Conservation (phyloP, 2,329 filamentous ascomycete genomes). For the Claviceps citrina region DNA sequence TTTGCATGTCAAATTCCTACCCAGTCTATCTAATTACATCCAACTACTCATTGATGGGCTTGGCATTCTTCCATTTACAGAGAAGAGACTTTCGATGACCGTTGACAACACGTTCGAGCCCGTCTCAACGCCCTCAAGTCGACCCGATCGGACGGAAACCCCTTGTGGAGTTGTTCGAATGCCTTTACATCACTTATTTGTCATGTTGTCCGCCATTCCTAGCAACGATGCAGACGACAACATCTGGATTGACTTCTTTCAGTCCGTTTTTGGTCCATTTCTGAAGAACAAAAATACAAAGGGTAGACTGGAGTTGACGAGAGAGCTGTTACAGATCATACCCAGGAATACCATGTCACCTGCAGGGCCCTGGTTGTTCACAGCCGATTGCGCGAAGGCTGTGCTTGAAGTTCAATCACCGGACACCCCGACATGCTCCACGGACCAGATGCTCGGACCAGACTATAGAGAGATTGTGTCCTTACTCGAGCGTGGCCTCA, state of each 20-base stretch:
- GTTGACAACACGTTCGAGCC: constrained; percentile 43
- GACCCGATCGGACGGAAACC: constrained; percentile 37
- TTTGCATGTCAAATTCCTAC: constrained; percentile 35
- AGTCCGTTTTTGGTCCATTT: constrained; percentile 42
- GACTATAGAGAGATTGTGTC: constrained; percentile 56
- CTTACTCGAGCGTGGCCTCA: constrained; percentile 49
- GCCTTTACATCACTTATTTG: constrained; percentile 51
- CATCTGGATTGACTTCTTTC: constrained; percentile 29
- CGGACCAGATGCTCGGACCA: constrained; percentile 38
- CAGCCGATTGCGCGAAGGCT: constrained; percentile 29
- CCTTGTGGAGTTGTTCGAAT: constrained; percentile 35
- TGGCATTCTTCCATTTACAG: constrained; percentile 46
- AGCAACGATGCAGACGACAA: constrained; percentile 32
- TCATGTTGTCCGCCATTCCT: constrained; percentile 39
- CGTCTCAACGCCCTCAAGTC: constrained; percentile 50
- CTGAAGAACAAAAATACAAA: constrained; percentile 33
- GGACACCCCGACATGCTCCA: neutral
- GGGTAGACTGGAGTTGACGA: constrained; percentile 29
- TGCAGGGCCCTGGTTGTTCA: constrained; percentile 36
- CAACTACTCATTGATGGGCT: constrained; percentile 34
- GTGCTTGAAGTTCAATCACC: constrained; percentile 22
- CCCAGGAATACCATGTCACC: constrained; percentile 30
- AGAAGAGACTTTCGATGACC: constrained; percentile 39
- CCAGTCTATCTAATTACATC: constrained; percentile 36
- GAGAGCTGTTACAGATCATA: constrained; percentile 35